Percentiles rank a stretch among this genome's conserved stretches.
phyloP scores from a whole-genome alignment of 805 yeast species.

The Diddensiella santjacobensis region DNA sequence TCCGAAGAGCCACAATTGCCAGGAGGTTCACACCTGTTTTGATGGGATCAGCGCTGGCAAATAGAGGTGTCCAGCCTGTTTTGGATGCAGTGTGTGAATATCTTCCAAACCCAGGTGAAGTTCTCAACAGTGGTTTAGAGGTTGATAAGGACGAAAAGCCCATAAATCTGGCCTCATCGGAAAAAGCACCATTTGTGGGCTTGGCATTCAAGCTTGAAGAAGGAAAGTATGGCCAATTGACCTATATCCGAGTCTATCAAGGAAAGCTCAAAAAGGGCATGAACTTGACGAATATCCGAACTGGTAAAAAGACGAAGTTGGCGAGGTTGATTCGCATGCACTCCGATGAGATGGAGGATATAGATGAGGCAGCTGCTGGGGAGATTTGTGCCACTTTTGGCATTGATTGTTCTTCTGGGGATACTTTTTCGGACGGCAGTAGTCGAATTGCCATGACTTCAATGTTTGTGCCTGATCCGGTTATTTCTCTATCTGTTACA shows the following conservation, averaged over 20 bases:
- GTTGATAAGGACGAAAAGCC: constrained; percentile 57
- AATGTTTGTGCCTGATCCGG: constrained; percentile 99
- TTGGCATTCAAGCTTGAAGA: constrained; percentile 98
- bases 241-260: constrained; percentile 95
- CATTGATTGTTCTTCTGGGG: constrained; percentile 98
- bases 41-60: constrained; percentile 98
- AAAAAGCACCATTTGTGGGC: constrained; percentile 81
- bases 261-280: constrained; percentile 90
- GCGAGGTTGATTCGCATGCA: constrained; percentile 97
- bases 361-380: constrained; percentile 92
- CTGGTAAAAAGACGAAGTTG: constrained; percentile 90
- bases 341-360: constrained; percentile 98
- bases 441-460: constrained; percentile 87
- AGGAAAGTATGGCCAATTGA: constrained; percentile 96
- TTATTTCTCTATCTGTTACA: constrained; percentile 82
- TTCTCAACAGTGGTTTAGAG: constrained; percentile 86
- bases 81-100: constrained; percentile 94
- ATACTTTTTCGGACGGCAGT: constrained; percentile 86
- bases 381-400: constrained; percentile 99
- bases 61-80: constrained; percentile 92
- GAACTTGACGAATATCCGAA: constrained; percentile 81
- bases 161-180: constrained; percentile 69
- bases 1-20: constrained; percentile 92
- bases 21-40: constrained; percentile 98
- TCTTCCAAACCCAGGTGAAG: constrained; percentile 93